Evolutionary conservation across 441 rosid species (phyloP).

Genomic region (Erysimum pusillum): DNA sequence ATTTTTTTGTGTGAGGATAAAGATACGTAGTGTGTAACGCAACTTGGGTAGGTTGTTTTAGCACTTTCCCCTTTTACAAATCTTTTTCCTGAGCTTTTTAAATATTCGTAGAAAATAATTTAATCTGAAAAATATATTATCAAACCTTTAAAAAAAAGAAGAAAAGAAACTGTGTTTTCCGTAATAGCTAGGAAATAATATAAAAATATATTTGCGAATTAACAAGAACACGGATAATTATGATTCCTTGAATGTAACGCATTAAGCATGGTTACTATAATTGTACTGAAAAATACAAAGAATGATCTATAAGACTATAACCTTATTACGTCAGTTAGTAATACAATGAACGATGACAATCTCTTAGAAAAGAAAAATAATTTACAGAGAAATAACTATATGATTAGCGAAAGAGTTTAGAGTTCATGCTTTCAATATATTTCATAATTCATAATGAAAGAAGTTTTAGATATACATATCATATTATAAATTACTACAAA

Average conservation of each 20-base stretch:
- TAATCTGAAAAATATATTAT: too few species aligned
- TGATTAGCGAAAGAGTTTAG: background rate
- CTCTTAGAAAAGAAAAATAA: background rate
- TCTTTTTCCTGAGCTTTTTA: too few species aligned
- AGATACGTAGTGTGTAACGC: too few species aligned
- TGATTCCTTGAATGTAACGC: constrained; percentile 41
- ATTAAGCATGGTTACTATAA: constrained; percentile 37
- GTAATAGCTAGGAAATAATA: too few species aligned
- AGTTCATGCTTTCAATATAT: background rate
- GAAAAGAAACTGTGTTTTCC: too few species aligned
- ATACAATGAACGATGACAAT: constrained; percentile 39
- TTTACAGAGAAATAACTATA: constrained; percentile 7
- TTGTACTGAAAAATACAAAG: constrained; percentile 25
- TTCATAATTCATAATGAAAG: background rate
- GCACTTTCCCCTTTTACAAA: too few species aligned
- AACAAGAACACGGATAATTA: constrained; percentile 37
- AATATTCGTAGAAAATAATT: too few species aligned
- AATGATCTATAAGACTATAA: constrained; percentile 16
- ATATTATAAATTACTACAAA: background rate
- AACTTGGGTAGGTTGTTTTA: too few species aligned
- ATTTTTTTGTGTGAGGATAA: too few species aligned
- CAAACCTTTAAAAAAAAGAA: too few species aligned
- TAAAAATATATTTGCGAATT: too few species aligned
- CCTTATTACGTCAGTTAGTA: constrained; percentile 25
- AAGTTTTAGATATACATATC: background rate